phyloP scores from a whole-genome alignment of 306 rosid species.

The Dalbergia oliveri region DNA sequence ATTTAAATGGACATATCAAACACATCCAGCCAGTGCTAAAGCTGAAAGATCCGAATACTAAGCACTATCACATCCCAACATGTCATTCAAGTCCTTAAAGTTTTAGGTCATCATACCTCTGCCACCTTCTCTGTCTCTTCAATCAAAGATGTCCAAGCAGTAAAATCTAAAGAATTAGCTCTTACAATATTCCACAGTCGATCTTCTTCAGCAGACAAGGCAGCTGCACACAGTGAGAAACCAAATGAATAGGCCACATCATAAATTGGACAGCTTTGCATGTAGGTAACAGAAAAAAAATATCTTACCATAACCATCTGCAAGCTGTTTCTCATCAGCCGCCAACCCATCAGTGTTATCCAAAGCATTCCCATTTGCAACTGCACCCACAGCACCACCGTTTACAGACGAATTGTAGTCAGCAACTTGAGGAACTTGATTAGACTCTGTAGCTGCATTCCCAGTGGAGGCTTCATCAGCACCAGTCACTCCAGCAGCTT shows the following conservation, averaged over 20 bases:
- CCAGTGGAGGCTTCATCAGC: constrained; percentile 48
- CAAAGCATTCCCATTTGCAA: constrained; percentile 58
- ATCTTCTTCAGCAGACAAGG: constrained; percentile 91
- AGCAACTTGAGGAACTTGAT: constrained; percentile 46
- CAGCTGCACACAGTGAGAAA: constrained; percentile 48
- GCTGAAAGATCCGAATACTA: background rate
- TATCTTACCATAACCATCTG: constrained; percentile 76
- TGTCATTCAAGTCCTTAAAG: background rate
- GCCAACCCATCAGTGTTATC: constrained; percentile 57
- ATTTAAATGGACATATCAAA: constrained; percentile 8
- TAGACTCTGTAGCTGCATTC: constrained; percentile 48
- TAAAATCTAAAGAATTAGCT: constrained; percentile 92
- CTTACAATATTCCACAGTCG: constrained; percentile 93
- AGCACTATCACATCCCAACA: background rate
- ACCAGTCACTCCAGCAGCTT: constrained; percentile 50
- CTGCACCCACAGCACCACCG: constrained; percentile 48
- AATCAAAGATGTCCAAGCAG: constrained; percentile 91
- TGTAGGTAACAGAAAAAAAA: background rate
- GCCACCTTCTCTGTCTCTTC: constrained; percentile 96
- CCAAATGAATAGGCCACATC: constrained; percentile 21
- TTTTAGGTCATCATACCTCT: constrained; percentile 63
- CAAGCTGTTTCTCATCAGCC: constrained; percentile 66
- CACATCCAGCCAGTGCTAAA: constrained; percentile 14
- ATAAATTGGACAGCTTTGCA: background rate
- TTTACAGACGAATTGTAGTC: constrained; percentile 65